A percentile compares a stretch with the other conserved stretches of the same genome.
phyloP scores from a whole-genome alignment of 371 early-diverging fungal species.

The Umbelopsis sp. region DNA sequence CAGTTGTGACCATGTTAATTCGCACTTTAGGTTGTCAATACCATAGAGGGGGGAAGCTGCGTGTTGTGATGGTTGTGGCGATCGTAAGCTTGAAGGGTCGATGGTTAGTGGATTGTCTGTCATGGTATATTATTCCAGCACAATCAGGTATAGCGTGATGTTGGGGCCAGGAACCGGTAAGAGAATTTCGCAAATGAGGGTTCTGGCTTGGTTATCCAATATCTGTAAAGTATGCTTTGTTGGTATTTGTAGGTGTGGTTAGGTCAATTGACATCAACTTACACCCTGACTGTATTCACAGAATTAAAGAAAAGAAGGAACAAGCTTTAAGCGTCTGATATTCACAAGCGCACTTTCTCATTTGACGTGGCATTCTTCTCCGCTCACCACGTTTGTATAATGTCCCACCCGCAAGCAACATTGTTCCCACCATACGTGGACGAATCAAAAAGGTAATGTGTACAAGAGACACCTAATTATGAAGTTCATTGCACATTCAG shows the following conservation, averaged over 20 bases:
- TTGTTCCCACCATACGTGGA: not conserved
- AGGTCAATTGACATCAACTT: too few species aligned
- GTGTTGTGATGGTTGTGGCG: constrained; percentile 3
- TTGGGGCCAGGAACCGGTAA: constrained; percentile 1
- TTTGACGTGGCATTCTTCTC: constrained; percentile 17
- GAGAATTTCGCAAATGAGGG: too few species aligned
- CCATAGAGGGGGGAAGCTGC: constrained; percentile 6
- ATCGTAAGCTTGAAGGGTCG: not conserved
- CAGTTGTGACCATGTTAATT: constrained; percentile 75
- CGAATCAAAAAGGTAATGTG: not conserved
- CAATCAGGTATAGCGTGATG: not conserved
- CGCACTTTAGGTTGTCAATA: constrained; percentile 43
- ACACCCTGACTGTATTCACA: constrained; percentile 4
- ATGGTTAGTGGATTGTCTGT: not conserved
- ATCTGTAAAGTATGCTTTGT: too few species aligned
- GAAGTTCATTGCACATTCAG: not conserved
- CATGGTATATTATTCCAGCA: constrained; percentile 7
- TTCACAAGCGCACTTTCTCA: not conserved
- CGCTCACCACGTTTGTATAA: not conserved
- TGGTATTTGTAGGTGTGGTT: not conserved
- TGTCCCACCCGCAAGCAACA: not conserved
- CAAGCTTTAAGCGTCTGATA: not conserved
- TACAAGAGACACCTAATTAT: not conserved
- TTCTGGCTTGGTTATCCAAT: too few species aligned
- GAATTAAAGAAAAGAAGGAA: not conserved